Evolutionary conservation across 352 stramenopile genomes (phyloP).

Genomic region (Phytophthora pluvialis): DNA sequence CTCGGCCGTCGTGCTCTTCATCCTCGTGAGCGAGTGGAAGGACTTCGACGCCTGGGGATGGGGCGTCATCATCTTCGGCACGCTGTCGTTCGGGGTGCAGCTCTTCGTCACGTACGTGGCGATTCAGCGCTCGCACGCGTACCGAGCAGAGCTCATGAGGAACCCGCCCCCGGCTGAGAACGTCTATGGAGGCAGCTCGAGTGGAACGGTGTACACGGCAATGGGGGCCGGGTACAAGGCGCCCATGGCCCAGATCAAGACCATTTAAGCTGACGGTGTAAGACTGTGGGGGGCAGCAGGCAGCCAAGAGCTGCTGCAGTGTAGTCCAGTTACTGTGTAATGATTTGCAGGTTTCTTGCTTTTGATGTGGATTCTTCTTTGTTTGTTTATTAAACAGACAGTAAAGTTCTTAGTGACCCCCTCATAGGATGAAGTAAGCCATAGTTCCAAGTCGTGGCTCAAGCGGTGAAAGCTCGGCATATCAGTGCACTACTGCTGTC

Average conservation of each 20-base stretch:
- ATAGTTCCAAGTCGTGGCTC: too few species aligned
- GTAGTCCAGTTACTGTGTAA: constrained; percentile 2
- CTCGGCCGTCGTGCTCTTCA: constrained; percentile 74
- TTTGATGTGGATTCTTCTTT: too few species aligned
- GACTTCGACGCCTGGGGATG: constrained; percentile 79
- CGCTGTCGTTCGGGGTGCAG: constrained; percentile 68
- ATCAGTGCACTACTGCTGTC: too few species aligned
- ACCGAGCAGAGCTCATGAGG: constrained; percentile 84
- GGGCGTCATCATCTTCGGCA: constrained; percentile 74
- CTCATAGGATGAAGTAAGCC: too few species aligned
- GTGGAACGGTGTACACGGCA: constrained; percentile 67
- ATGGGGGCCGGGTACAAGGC: constrained; percentile 63
- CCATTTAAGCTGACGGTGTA: constrained; percentile 49
- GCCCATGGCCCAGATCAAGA: constrained; percentile 68
- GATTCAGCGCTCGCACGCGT: constrained; percentile 77
- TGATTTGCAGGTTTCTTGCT: neutral
- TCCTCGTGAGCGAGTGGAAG: constrained; percentile 82
- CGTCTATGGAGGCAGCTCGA: constrained; percentile 58
- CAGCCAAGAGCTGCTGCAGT: neutral
- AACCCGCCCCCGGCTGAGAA: constrained; percentile 82
- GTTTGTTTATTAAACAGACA: too few species aligned
- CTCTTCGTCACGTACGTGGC: constrained; percentile 83
- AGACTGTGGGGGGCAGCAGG: constrained; percentile 1
- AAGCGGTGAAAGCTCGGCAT: too few species aligned
- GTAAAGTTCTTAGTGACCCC: too few species aligned